Base-by-base conservation (phyloP, 2,329 filamentous ascomycete genomes). In the Hortaea sp. region DNA sequence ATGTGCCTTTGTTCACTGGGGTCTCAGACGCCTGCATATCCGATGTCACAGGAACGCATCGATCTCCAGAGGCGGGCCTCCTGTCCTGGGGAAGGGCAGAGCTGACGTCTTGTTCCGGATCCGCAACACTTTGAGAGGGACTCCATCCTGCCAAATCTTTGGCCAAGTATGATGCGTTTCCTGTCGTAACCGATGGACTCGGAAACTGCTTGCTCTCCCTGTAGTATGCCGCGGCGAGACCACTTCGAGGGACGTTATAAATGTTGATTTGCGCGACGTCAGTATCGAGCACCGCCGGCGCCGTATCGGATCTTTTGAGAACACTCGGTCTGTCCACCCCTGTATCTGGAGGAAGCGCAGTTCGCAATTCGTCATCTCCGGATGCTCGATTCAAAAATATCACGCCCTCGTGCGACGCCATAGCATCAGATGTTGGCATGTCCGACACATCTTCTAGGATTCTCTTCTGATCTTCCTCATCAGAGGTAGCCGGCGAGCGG, bases 161-260 rank as follows among this genome's bases (percentile, higher is more conserved):
- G 10, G 37, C 13, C 11, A n/a, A 29, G 27, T 27, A 39, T 44
- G 45, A 30, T 12, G 35, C 7, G 32, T 42, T 28, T n/a, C 10
- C 13, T 29, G 11, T 28, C 43, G 28, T 37, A 7, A 10, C 7
- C 9, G 51, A 45, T 13, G 54, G 30, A 39, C 51, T 55, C 10
- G 53, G 51, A 31, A 57, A 57, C 29, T 49, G 53, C 28, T 43
- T 42, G n/a, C 44, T 54, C 6, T 48, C 40, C 47, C 63, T 53
- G 42, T 63, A 64, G 45, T 63, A 64, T 29, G 54, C 51, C 3
- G 58, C 59, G 7, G 62, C 62, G 34, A 54, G 53, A n/a, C 61
- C 62, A n/a, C 57, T 53, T 30, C 56, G 61, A 6, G 60, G 57
- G 12, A 61, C 54, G 10, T 51, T 48, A 42, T 63, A 63, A 31